Conservation (phyloP, 2,329 filamentous ascomycete species). For the Pseudogymnoascus sp. region DNA sequence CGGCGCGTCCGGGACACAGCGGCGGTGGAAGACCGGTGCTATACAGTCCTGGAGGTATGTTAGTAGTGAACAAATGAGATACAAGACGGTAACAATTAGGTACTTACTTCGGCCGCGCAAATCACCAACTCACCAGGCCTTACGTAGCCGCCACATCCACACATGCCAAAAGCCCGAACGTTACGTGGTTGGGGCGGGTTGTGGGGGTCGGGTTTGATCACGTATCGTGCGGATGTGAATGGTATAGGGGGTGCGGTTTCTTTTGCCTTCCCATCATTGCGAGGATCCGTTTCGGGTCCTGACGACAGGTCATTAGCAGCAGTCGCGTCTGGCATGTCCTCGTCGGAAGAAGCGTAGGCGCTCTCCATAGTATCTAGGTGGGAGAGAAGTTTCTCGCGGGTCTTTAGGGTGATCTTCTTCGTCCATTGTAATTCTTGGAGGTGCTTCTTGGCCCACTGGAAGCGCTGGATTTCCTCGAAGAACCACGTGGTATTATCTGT, state of each 20-base stretch:
- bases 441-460: background rate
- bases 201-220: background rate
- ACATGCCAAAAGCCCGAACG: background rate
- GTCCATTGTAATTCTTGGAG: background rate
- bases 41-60: background rate
- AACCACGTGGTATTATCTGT: background rate
- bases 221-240: background rate
- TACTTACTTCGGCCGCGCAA: background rate
- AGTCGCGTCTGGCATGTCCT: background rate
- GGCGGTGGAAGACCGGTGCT: background rate
- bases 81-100: background rate
- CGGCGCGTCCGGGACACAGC: background rate
- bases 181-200: background rate
- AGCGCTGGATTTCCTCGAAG: background rate
- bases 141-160: background rate
- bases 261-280: background rate
- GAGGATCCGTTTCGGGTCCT: background rate
- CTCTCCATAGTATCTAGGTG: background rate
- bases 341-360: background rate
- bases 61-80: background rate
- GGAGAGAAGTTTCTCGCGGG: background rate
- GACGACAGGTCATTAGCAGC: background rate
- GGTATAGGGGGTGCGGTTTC: background rate
- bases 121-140: background rate
- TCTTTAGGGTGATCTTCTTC: background rate